These are phyloP conservation scores for Alternaria sp. DNA, from an alignment of 2,329 filamentous ascomycete species.

Conservation along the genomic window DNA sequence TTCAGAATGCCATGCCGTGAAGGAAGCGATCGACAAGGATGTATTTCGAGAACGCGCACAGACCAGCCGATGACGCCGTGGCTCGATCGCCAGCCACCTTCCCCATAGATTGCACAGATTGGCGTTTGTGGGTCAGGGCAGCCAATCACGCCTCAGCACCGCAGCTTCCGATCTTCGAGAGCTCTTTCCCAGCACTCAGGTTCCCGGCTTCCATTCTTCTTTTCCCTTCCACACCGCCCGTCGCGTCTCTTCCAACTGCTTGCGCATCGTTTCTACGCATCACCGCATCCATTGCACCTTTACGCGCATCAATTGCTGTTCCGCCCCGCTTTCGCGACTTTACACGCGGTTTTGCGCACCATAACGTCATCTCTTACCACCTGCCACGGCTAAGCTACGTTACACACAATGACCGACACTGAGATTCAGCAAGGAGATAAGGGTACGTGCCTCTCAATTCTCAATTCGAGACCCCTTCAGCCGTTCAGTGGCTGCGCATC, in stretches of 20 bases:
- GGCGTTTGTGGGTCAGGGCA: constrained; percentile 3
- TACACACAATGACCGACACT: constrained; percentile 43
- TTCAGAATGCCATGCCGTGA: background rate
- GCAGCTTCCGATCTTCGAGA: constrained; percentile 42
- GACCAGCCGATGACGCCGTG: constrained; percentile 35
- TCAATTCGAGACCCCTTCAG: background rate
- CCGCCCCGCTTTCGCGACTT: constrained; percentile 24
- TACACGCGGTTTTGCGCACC: constrained; percentile 23
- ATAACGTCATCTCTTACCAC: constrained; percentile 41
- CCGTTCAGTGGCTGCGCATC: background rate
- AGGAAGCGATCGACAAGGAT: constrained; percentile 5
- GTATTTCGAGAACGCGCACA: constrained; percentile 11
- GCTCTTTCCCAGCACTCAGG: constrained; percentile 25
- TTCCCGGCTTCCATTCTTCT: constrained; percentile 24
- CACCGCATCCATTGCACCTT: constrained; percentile 19
- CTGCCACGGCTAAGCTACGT: constrained; percentile 19
- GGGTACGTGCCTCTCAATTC: constrained; percentile 31
- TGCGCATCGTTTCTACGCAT: constrained; percentile 32
- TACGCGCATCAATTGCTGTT: constrained; percentile 34
- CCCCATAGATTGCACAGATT: constrained; percentile 12
- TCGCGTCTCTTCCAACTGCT: constrained; percentile 22
- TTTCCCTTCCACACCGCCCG: constrained; percentile 27
- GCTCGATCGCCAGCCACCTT: constrained; percentile 30
- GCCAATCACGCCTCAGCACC: constrained; percentile 36
- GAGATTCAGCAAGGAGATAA: constrained; percentile 47